These are phyloP conservation scores for Arxiozyma slooffiae DNA, from an alignment of 1,139 yeast species.

Conservation along the genomic window DNA sequence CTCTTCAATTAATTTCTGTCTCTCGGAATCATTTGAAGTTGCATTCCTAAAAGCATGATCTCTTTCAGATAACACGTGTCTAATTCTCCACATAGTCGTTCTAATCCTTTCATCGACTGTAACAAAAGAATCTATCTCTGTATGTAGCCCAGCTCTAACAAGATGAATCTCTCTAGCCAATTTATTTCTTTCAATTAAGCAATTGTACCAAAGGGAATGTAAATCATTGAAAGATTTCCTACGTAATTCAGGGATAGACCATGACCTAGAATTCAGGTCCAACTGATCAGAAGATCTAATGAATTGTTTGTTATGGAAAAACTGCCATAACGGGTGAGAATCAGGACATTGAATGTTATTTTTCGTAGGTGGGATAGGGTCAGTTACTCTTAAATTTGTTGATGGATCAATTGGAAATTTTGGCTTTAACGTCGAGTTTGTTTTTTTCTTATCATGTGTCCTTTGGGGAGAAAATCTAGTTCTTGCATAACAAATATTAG, in stretches of 20 bases:
- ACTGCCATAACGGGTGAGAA: conserved; percentile 93
- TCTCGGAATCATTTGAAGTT: conserved; percentile 38
- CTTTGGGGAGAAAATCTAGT: not conserved
- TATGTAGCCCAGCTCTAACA: conserved; percentile 25
- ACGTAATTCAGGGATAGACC: conserved; percentile 84
- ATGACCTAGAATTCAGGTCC: conserved; percentile 57
- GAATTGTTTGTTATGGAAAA: conserved; percentile 58
- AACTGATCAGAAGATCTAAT: conserved; percentile 53
- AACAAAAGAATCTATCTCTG: conserved; percentile 34
- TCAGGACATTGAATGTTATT: conserved; percentile 63
- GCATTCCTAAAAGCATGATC: conserved; percentile 62
- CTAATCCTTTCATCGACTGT: conserved; percentile 38
- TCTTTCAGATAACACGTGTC: conserved; percentile 82
- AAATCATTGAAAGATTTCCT: conserved; percentile 85
- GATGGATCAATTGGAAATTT: not conserved
- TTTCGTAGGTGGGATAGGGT: conserved; percentile 82
- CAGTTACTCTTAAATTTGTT: conserved; percentile 42
- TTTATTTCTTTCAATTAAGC: conserved; percentile 73
- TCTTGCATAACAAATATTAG: not conserved
- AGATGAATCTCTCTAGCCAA: conserved; percentile 65
- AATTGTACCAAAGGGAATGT: conserved; percentile 82
- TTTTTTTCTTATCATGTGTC: not conserved
- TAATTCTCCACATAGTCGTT: conserved; percentile 62
- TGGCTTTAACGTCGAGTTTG: not conserved
- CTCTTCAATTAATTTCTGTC: conserved; percentile 42